Percentiles rank a stretch among this genome's conserved stretches.
These are phyloP conservation scores for Micractinium conductrix DNA, from an alignment of 139 green algal genomes.

Conservation along the genomic window DNA sequence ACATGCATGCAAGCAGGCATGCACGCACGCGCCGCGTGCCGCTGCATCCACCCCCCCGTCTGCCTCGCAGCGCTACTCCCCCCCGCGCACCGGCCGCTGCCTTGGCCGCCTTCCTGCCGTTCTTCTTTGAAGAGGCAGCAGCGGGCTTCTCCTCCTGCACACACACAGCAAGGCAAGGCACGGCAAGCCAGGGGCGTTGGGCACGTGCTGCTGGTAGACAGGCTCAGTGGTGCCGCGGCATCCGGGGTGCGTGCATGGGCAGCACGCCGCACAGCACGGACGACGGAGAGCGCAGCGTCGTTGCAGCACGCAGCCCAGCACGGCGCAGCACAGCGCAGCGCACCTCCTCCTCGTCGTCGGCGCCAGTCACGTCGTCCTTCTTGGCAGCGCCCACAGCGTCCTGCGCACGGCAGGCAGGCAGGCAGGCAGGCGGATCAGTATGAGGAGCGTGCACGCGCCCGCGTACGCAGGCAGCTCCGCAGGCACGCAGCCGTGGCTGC, in stretches of 20 bases:
- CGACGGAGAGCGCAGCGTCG: too few relatives aligned
- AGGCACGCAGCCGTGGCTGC: too few relatives aligned
- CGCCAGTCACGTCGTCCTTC: conserved; percentile 1
- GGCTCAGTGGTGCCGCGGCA: too few relatives aligned
- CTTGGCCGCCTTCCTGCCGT: not conserved
- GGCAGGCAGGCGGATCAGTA: not conserved
- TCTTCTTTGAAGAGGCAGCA: not conserved
- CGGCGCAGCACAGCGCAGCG: too few relatives aligned
- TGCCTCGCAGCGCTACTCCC: too few relatives aligned
- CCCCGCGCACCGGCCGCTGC: conserved; percentile 14
- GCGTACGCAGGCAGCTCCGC: not conserved
- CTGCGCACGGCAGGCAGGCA: not conserved
- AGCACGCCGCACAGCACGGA: too few relatives aligned
- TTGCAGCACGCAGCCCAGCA: too few relatives aligned
- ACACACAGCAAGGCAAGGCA: too few relatives aligned
- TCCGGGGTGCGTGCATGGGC: too few relatives aligned
- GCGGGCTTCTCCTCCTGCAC: not conserved
- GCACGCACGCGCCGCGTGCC: not conserved
- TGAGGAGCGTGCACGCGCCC: not conserved
- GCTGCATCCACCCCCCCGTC: not conserved
- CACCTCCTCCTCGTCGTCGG: conserved; percentile 5
- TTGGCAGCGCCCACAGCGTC: conserved; percentile 10
- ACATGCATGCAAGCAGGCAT: not conserved
- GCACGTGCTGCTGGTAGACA: conserved; percentile 11
- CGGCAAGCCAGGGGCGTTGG: too few relatives aligned